Conservation (phyloP, 768 basidiomycete genomes). For the Boletus pseudo-olivaceus region DNA sequence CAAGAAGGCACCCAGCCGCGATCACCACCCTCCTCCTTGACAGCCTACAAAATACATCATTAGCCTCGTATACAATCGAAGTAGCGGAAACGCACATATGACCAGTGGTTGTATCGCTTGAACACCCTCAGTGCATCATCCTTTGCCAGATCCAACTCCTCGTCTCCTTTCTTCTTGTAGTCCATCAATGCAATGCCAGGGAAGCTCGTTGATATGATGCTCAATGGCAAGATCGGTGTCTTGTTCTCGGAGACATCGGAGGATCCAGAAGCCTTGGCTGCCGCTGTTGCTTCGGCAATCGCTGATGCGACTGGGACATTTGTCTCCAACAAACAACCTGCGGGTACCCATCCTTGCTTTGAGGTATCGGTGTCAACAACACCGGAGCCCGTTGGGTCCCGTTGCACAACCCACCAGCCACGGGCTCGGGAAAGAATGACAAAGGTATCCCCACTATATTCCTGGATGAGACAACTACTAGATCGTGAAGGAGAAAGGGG, state of each 20-base stretch:
- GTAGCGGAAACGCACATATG: slow-evolving; percentile 56
- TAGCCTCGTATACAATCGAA: not conserved
- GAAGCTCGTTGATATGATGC: slow-evolving; percentile 96
- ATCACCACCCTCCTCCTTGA: slow-evolving; percentile 90
- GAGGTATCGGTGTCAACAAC: slow-evolving; percentile 69
- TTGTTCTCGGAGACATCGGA: slow-evolving; percentile 41
- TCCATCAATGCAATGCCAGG: slow-evolving; percentile 97
- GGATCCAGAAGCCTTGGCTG: slow-evolving; percentile 46
- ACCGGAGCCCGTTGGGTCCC: slow-evolving; percentile 84
- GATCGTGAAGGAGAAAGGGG: not conserved
- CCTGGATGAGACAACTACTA: slow-evolving; percentile 4
- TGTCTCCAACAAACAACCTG: slow-evolving; percentile 93
- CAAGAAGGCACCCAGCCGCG: slow-evolving; percentile 98
- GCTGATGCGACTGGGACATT: slow-evolving; percentile 87
- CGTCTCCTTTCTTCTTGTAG: slow-evolving; percentile 89
- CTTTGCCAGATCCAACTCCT: slow-evolving; percentile 85
- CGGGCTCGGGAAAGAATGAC: slow-evolving; percentile 91
- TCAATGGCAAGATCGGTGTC: slow-evolving; percentile 83
- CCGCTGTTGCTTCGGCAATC: slow-evolving; percentile 75
- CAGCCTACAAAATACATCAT: slow-evolving; percentile 53
- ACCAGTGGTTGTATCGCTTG: slow-evolving; percentile 98
- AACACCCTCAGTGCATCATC: slow-evolving; percentile 90
- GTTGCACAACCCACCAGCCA: slow-evolving; percentile 99
- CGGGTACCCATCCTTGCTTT: slow-evolving; percentile 96
- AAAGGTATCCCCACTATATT: slow-evolving; percentile 81